A percentile compares a stretch with the other conserved stretches of the same genome.
Conservation (phyloP, 768 basidiomycete species). For the Lentinula raphanica region DNA sequence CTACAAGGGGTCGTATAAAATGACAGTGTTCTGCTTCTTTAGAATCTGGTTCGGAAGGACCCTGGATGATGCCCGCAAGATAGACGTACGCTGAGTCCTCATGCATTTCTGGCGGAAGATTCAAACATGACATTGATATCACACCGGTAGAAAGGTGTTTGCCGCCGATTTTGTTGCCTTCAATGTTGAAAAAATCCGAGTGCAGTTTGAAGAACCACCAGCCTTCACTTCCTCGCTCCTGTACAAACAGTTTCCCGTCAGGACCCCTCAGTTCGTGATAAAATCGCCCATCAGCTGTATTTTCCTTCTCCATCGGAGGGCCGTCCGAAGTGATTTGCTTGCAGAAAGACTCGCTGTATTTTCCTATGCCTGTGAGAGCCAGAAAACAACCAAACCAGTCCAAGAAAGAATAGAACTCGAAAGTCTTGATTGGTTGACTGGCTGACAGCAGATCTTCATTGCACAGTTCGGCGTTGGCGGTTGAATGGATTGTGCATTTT, state of each 20-base stretch:
- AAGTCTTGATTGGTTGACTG: background rate
- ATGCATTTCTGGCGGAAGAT: background rate
- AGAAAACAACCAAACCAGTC: conserved; percentile 2
- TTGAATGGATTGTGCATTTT: background rate
- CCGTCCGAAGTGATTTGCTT: background rate
- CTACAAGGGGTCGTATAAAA: background rate
- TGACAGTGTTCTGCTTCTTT: background rate
- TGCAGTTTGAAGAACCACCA: conserved; percentile 5
- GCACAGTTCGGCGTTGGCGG: background rate
- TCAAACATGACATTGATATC: background rate
- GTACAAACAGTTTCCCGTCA: background rate
- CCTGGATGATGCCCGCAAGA: background rate
- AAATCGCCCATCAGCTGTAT: background rate
- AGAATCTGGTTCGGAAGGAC: conserved; percentile 1
- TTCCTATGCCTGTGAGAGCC: background rate
- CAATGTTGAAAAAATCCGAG: conserved; percentile 1
- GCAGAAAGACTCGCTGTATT: conserved; percentile 1
- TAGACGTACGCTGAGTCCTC: conserved; percentile 6
- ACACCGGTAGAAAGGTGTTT: background rate
- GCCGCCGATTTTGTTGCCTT: background rate
- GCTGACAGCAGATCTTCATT: background rate
- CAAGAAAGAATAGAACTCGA: background rate
- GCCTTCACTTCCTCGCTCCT: background rate
- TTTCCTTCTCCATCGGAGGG: background rate
- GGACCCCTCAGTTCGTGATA: background rate